A percentile compares a stretch with the other conserved stretches of the same genome.
Conservation (phyloP, 75 land plant species). For the Cupressus sempervirens region DNA sequence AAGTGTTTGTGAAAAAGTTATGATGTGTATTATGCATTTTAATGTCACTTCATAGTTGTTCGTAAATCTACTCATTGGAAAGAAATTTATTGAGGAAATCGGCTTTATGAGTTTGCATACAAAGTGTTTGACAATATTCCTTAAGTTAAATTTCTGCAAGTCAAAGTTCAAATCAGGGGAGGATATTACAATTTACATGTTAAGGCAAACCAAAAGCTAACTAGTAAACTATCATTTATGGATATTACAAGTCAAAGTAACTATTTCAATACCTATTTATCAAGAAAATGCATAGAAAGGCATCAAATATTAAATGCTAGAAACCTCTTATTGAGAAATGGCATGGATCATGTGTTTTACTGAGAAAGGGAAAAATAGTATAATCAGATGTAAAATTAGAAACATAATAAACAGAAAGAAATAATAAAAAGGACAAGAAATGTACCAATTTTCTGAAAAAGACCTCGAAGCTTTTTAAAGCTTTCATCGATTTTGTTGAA, state of each 20-base stretch:
- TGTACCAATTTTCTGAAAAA: constrained; percentile 80
- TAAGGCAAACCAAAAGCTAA: neutral
- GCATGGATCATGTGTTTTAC: neutral
- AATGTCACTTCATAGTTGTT: too few species aligned
- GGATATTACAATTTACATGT: neutral
- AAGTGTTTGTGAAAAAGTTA: too few species aligned
- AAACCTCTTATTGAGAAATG: neutral
- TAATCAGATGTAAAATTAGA: neutral
- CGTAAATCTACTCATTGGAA: too few species aligned
- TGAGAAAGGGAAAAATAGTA: neutral
- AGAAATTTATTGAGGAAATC: too few species aligned
- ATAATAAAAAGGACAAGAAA: constrained; percentile 8
- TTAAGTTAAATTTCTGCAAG: too few species aligned
- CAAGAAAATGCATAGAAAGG: neutral
- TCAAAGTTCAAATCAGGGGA: too few species aligned
- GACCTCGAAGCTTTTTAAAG: constrained; percentile 69
- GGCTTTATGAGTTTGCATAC: too few species aligned
- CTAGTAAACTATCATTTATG: neutral
- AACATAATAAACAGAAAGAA: neutral
- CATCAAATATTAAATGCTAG: neutral
- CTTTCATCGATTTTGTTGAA: constrained; percentile 95
- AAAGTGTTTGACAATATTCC: too few species aligned
- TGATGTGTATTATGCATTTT: too few species aligned
- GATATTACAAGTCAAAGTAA: neutral
- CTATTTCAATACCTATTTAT: neutral